Evolutionary conservation across 108 stramenopile species (phyloP), one percentile per base, ranked within the genome.

Genomic region (Cyclotella kingstonii): DNA sequence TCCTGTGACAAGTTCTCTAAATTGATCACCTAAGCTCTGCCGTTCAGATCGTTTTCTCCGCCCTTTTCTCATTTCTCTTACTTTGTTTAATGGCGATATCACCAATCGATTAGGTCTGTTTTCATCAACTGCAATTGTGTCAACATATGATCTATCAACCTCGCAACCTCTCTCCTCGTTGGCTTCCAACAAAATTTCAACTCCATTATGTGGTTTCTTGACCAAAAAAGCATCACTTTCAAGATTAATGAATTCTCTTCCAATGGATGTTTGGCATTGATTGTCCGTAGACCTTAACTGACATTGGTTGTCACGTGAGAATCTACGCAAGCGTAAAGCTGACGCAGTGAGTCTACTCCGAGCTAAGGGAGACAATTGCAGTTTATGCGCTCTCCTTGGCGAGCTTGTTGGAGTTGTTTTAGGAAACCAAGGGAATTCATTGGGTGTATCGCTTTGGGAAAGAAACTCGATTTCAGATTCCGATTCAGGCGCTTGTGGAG

Each of bases 1-100:
- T 40, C 79, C 79, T 18, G 73, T 74, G 5, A 80, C 66, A 21
- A 77, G 46, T 31, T 77, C 74, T 35, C 78, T 41, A 18, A 79
- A 68, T 17, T 67, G 66, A 47, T 72, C 71, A 21, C 68, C 67
- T 3, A 78, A 34, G 47, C 71, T 72, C 18, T 61, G 67, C 5
- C 77, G 59, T 29, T 77, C 63, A 0, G 64, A 49, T 38, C 74
- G 55, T 47, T 64, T 58, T 33, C 51, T 54, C 10, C 28, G 29
- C 30, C 34, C 9, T 39, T 44, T 41, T 30, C n/a, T 22, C 27
- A 48, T 21, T 17, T 22, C 39, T 30, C 31, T 27, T 66, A 30
- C 35, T 22, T 27, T 4, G 36, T 4, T 17, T 26, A 34, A 25
- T 43, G 29, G 17, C 50, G 5, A 11, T 23, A 5, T 31, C 48